A percentile compares a stretch with the other conserved stretches of the same genome.
phyloP scores from a whole-genome alignment of 805 yeast genomes.

The Lachancea fermentati region DNA sequence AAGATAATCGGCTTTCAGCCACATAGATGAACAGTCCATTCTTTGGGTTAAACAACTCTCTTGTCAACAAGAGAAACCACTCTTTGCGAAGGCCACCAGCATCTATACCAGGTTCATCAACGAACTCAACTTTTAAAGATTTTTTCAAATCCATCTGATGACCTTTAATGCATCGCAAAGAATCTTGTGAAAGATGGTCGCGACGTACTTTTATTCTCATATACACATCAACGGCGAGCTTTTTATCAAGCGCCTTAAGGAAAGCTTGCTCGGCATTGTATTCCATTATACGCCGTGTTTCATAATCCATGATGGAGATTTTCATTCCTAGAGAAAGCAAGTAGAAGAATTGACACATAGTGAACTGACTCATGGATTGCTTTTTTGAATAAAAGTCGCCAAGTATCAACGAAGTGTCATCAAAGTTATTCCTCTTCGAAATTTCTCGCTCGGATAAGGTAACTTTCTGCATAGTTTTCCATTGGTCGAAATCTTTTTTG shows the following conservation, averaged over 20 bases:
- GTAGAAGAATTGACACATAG: conserved; percentile 82
- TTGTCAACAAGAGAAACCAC: conserved; percentile 78
- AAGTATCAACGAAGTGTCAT: conserved; percentile 3
- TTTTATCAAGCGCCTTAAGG: conserved; percentile 60
- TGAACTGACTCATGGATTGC: conserved; percentile 32
- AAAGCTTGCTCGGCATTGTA: conserved; percentile 86
- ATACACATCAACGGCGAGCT: conserved; percentile 58
- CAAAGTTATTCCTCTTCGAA: neutral
- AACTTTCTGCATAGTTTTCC: conserved; percentile 36
- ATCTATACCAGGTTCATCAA: conserved; percentile 88
- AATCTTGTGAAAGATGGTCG: conserved; percentile 62
- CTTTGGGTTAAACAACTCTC: conserved; percentile 61
- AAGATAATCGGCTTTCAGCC: conserved; percentile 63
- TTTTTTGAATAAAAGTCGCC: neutral
- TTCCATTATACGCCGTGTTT: conserved; percentile 76
- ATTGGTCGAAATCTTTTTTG: conserved; percentile 73
- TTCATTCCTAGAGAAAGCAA: conserved; percentile 77
- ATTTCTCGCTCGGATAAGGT: neutral
- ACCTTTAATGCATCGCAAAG: conserved; percentile 55
- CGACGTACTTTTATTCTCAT: conserved; percentile 68
- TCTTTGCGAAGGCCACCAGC: conserved; percentile 94
- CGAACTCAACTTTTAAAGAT: conserved; percentile 69
- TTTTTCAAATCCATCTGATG: conserved; percentile 62
- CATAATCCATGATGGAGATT: conserved; percentile 73
- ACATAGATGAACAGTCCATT: conserved; percentile 62